phyloP scores from a whole-genome alignment of 176 grass and related monocot genomes.

The barley (Hordeum vulgare) region DNA sequence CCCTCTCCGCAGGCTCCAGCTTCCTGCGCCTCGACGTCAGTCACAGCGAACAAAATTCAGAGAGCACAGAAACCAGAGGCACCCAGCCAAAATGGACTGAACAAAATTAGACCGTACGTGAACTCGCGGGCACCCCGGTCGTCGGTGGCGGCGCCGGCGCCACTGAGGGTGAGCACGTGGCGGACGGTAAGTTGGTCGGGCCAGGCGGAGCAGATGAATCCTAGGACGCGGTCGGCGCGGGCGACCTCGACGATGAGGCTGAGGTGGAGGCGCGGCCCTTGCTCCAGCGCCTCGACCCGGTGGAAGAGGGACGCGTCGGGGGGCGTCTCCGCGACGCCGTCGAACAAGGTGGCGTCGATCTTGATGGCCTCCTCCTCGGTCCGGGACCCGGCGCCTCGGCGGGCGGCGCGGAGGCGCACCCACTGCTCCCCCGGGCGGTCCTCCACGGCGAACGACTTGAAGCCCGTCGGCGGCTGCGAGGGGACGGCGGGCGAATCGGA shows the following conservation, averaged over 20 bases:
- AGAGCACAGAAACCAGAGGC: not conserved
- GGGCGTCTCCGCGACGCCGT: conserved; percentile 45
- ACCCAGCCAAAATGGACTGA: not conserved
- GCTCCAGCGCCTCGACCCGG: conserved; percentile 58
- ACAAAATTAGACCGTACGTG: conserved; percentile 25
- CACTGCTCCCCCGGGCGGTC: conserved; percentile 79
- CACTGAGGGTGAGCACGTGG: conserved; percentile 52
- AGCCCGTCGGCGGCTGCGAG: conserved; percentile 39
- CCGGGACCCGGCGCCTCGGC: not conserved
- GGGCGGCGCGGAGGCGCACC: conserved; percentile 60
- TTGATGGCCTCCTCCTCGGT: conserved; percentile 50
- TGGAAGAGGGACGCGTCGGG: conserved; percentile 39
- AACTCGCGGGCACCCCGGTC: conserved; percentile 40
- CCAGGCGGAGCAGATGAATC: conserved; percentile 89
- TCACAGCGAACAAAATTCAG: not conserved
- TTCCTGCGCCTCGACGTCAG: conserved; percentile 23
- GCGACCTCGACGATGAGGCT: conserved; percentile 83
- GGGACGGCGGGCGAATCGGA: not conserved
- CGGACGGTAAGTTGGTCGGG: conserved; percentile 50
- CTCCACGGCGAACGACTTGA: conserved; percentile 71
- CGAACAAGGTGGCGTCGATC: conserved; percentile 88
- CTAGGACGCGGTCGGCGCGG: conserved; percentile 40
- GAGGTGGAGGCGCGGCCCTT: conserved; percentile 62
- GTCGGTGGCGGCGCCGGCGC: not conserved
- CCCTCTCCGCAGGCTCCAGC: conserved; percentile 37